phyloP scores from a whole-genome alignment of 768 basidiomycete species.

The Suillus subaureus region DNA sequence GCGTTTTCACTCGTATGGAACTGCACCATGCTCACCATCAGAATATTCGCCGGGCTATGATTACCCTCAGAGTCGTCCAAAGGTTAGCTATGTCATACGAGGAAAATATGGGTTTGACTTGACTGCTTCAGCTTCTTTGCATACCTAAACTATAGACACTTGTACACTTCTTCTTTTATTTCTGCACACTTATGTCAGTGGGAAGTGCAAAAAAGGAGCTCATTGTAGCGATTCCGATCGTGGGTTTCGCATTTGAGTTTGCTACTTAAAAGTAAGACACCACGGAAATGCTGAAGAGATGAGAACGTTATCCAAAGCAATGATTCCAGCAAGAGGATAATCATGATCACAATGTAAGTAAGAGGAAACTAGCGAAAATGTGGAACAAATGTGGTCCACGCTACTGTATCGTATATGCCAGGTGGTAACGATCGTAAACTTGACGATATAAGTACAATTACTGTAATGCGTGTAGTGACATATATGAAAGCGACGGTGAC shows the following conservation, averaged over 20 bases:
- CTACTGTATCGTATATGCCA: background rate
- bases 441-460: conserved; percentile 16
- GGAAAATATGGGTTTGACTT: background rate
- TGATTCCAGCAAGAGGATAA: too few species aligned
- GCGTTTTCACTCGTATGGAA: background rate
- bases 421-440: conserved; percentile 16
- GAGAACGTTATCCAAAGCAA: too few species aligned
- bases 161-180: conserved; percentile 9
- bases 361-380: too few species aligned
- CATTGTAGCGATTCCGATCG: conserved; percentile 18
- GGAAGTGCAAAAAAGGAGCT: conserved; percentile 17
- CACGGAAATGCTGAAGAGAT: too few species aligned
- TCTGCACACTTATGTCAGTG: background rate
- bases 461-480: conserved; percentile 12
- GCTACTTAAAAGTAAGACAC: too few species aligned
- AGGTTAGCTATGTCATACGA: conserved; percentile 10
- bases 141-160: conserved; percentile 28
- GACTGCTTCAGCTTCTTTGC: conserved; percentile 21
- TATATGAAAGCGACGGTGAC: conserved; percentile 7
- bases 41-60: conserved; percentile 23
- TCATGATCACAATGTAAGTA: too few species aligned
- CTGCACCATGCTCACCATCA: background rate
- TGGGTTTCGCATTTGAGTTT: conserved; percentile 4
- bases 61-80: conserved; percentile 28
- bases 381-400: too few species aligned